phyloP scores from a whole-genome alignment of 768 basidiomycete genomes.

The Leccinum ochraceum region DNA sequence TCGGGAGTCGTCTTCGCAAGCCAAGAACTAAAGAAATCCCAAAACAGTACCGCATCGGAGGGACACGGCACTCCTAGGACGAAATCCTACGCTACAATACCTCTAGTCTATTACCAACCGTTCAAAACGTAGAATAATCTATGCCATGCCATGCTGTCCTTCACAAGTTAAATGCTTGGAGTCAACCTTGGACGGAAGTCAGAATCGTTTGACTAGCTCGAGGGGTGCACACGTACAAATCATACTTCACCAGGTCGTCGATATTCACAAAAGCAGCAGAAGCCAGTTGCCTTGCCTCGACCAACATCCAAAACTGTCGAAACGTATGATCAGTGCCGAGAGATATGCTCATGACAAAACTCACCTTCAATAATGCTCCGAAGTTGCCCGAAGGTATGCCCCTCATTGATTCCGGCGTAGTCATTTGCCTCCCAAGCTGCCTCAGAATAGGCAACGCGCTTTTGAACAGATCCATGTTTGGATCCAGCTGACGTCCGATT shows the following conservation, averaged over 20 bases:
- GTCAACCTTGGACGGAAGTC: constrained; percentile 43
- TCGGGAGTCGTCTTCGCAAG: neutral
- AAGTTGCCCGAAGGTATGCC: constrained; percentile 70
- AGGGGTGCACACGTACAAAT: constrained; percentile 60
- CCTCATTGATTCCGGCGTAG: constrained; percentile 62
- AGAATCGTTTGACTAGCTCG: constrained; percentile 8
- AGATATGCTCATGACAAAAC: constrained; percentile 15
- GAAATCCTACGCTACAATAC: constrained; percentile 22
- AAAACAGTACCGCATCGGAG: constrained; percentile 13
- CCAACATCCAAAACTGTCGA: constrained; percentile 83
- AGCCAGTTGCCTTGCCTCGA: constrained; percentile 89
- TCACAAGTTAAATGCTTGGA: constrained; percentile 42
- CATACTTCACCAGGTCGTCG: constrained; percentile 86
- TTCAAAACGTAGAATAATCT: constrained; percentile 13
- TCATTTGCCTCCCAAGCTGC: constrained; percentile 91
- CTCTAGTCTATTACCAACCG: constrained; percentile 9
- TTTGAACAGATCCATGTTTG: constrained; percentile 90
- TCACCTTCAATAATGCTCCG: constrained; percentile 86
- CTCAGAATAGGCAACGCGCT: constrained; percentile 92
- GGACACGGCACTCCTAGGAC: constrained; percentile 7
- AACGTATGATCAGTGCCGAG: constrained; percentile 4
- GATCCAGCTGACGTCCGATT: constrained; percentile 93
- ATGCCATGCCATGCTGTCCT: constrained; percentile 5
- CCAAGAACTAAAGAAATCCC: neutral
- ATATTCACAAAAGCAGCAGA: constrained; percentile 75